These are phyloP conservation scores for Rhinocladiella mackenziei DNA, from an alignment of 2,329 filamentous ascomycete species.

Conservation along the genomic window DNA sequence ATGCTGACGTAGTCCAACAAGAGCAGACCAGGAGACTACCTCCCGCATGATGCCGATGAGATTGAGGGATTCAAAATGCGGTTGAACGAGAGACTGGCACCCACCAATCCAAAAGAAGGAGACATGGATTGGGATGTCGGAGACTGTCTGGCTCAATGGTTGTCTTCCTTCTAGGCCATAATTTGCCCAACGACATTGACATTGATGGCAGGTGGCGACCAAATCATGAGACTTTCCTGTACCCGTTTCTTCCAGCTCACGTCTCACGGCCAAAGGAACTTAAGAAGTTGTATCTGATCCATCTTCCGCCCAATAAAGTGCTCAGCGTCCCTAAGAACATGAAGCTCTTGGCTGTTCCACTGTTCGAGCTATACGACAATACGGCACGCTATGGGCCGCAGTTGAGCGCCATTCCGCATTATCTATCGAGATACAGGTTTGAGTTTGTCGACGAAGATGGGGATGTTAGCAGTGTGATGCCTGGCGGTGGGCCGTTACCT, in stretches of 20 bases:
- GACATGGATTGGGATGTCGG: slow-evolving; percentile 78
- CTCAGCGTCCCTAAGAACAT: slow-evolving; percentile 98
- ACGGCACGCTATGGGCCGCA: slow-evolving; percentile 92
- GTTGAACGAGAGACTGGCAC: slow-evolving; percentile 87
- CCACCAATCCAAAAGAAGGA: slow-evolving; percentile 74
- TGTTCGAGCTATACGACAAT: slow-evolving; percentile 98
- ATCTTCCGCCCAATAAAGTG: slow-evolving; percentile 87
- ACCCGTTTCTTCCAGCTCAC: slow-evolving; percentile 94
- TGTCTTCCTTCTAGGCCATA: not conserved
- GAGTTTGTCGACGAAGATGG: slow-evolving; percentile 94
- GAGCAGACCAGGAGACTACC: slow-evolving; percentile 81
- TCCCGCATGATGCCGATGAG: slow-evolving; percentile 81
- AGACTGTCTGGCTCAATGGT: slow-evolving; percentile 92
- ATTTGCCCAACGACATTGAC: not conserved
- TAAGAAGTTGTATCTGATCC: slow-evolving; percentile 98
- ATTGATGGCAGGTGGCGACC: slow-evolving; percentile 65
- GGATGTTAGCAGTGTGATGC: slow-evolving; percentile 78
- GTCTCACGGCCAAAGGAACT: slow-evolving; percentile 96
- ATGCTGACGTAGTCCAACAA: too few relatives aligned
- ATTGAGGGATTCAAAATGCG: slow-evolving; percentile 90
- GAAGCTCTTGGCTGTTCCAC: slow-evolving; percentile 93
- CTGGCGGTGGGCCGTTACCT: slow-evolving; percentile 47
- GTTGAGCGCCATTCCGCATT: slow-evolving; percentile 90
- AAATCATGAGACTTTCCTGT: slow-evolving; percentile 99
- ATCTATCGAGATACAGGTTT: slow-evolving; percentile 93